phyloP scores from a whole-genome alignment of 176 grass and related monocot genomes.

The Oryza glaberrima region DNA sequence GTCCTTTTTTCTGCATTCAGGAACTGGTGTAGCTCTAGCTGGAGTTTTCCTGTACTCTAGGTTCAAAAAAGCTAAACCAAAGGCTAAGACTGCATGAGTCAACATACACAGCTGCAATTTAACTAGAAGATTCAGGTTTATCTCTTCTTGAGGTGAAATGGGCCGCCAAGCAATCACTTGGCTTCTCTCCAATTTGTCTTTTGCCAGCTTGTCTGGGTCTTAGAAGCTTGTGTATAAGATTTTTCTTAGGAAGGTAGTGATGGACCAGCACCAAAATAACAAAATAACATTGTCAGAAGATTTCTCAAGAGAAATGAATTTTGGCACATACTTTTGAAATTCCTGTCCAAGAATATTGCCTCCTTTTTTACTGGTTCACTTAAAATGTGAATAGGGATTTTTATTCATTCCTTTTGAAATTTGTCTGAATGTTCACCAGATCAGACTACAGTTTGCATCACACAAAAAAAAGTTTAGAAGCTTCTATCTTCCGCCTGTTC shows the following conservation, averaged over 20 bases:
- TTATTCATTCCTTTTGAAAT: background rate
- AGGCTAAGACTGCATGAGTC: constrained; percentile 42
- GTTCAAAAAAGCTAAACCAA: constrained; percentile 51
- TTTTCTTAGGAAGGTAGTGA: constrained; percentile 32
- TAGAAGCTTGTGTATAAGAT: constrained; percentile 21
- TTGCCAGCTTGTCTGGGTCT: constrained; percentile 32
- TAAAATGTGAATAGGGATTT: constrained; percentile 11
- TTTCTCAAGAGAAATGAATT: constrained; percentile 40
- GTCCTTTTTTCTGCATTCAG: constrained; percentile 26
- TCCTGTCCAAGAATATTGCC: background rate
- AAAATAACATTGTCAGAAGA: constrained; percentile 28
- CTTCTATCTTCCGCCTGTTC: background rate
- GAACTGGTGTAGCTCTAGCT: constrained; percentile 58
- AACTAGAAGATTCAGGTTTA: constrained; percentile 7
- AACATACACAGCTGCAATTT: background rate
- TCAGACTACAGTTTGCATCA: background rate
- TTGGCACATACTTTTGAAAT: constrained; percentile 17
- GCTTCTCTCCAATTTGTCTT: constrained; percentile 7
- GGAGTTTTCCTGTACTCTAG: constrained; percentile 70
- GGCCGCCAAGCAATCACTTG: constrained; percentile 26
- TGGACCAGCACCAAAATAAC: background rate
- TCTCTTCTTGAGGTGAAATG: constrained; percentile 30
- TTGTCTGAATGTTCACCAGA: background rate
- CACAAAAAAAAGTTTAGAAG: background rate
- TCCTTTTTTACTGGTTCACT: constrained; percentile 1